Evolutionary conservation across 2,329 filamentous ascomycete species (phyloP), one percentile per base, ranked within the genome.

Genomic region (Neospermospora avenae): DNA sequence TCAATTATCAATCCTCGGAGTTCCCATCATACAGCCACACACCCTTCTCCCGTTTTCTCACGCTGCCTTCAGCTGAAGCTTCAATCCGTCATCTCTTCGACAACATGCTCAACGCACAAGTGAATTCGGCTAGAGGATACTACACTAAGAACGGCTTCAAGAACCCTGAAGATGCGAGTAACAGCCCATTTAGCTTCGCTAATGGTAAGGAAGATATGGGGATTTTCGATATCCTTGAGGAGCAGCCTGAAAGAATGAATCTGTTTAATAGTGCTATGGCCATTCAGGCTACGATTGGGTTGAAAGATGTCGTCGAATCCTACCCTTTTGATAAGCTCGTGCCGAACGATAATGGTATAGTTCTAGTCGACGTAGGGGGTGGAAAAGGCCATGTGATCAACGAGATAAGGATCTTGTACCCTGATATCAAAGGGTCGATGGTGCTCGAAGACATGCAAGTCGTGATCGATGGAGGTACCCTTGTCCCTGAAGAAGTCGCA

Each of bases 401-500:
- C 18, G 53, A 56, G 22, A 63, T 69, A 49, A 25, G 34, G 18
- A 45, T 31, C 5, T 42, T 45, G 2, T 59, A 57, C 39, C 57
- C 59, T 2, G 44, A 63, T 5, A 10, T 59, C 25, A 60, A 62
- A 3, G 66, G 67, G n/a, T 55, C 48, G 25, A 45, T 67, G 1
- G 60, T 68, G 1, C 48, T 70, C 4, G 59, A 70, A 22, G 69
- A 70, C 45, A 58, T 69, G 34, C 42, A 58, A 4, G 24, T 57
- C 16, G 65, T 68, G 22, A 53, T 66, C 25, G 53, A 66, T 18
- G 58, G 49, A 5, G 55, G 59, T 8, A 55, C 49, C 5, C 35
- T 57, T 4, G 53, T 49, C 20, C 68, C 59, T 68, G 54, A 55
- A 8, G 53, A 58, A 8, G 51, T 74, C 46, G 68, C 66, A 44